Base-by-base conservation (phyloP, 2,329 filamentous ascomycete genomes). In the Stachybotrys elegans region DNA sequence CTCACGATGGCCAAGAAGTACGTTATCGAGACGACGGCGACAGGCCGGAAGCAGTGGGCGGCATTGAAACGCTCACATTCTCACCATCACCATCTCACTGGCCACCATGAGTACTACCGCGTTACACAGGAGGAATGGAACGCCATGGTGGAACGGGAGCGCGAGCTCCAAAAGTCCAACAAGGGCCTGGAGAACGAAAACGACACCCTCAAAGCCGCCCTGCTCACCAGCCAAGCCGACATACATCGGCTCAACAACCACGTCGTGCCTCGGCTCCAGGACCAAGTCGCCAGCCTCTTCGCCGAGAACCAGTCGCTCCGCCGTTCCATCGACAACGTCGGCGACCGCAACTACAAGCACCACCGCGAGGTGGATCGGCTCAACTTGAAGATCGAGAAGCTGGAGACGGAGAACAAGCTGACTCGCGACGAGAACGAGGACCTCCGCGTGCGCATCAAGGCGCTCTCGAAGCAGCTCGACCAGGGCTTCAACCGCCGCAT, bases 271-370 rank as follows among this genome's bases (percentile, higher is more conserved):
- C 53, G 65, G 32, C 60, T 72, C 2, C 59, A 67, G 46, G 56
- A 54, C n/a, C 61, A 68, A 45, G 57, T 70, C 43, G 55, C 53
- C 25, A 49, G 56, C 9, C 62, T 73, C 5, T 49, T 54, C 3
- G 58, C 59, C 14, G 67, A 72, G 23, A 72, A 72, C 49, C 55
- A 60, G 14, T 56, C 60, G 7, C 60, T 74, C 5, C 63, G 68
- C 12, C 61, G 59, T n/a, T 58, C 61, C 6, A 48, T 65, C 29
- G 66, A 69, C 22, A 60, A 53, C 22, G 52, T 54, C 2, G 53
- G 60, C n/a, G 59, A 60, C 17, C 48, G 54, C 42, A 56, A 61
- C 3, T 51, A 53, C 39, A 60, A 56, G 27, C 57, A 61, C 36
- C 54, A 60, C 25, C 52, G 43, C 36, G 63, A 68, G 40, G 43